phyloP scores from a whole-genome alignment of 176 grass and related monocot species.

The Tillandsia leiboldiana region DNA sequence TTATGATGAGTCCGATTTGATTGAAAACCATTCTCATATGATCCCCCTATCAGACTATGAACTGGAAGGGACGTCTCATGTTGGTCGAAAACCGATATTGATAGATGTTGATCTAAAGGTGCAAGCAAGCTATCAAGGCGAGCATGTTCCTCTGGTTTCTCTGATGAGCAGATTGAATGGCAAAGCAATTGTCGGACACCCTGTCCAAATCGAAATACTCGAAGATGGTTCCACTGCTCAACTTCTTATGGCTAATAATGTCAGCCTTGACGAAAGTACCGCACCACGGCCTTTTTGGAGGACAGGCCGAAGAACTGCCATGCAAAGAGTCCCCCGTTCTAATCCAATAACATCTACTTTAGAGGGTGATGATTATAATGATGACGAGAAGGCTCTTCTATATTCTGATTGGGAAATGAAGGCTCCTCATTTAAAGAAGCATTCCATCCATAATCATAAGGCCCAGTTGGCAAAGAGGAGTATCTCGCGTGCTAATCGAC shows the following conservation, averaged over 20 bases:
- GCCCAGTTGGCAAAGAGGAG: slow-evolving; percentile 36
- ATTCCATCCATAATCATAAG: slow-evolving; percentile 31
- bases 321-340: slow-evolving; percentile 77
- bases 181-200: slow-evolving; percentile 94
- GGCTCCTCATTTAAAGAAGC: slow-evolving; percentile 25
- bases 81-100: slow-evolving; percentile 36
- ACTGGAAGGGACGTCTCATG: slow-evolving; percentile 22
- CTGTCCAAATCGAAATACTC: slow-evolving; percentile 90
- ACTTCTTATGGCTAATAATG: slow-evolving; percentile 35
- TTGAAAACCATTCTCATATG: slow-evolving; percentile 46
- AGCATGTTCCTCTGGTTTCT: slow-evolving; percentile 94
- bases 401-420: slow-evolving; percentile 51
- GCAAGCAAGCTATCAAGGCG: slow-evolving; percentile 90
- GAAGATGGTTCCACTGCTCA: slow-evolving; percentile 62
- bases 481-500: slow-evolving; percentile 21
- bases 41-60: slow-evolving; percentile 29
- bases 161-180: slow-evolving; percentile 97
- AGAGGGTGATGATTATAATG: slow-evolving; percentile 47
- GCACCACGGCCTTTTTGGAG: slow-evolving; percentile 62
- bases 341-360: slow-evolving; percentile 41
- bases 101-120: slow-evolving; percentile 82
- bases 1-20: slow-evolving; percentile 42
- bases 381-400: slow-evolving; percentile 33
- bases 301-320: slow-evolving; percentile 83
- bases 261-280: slow-evolving; percentile 41